phyloP scores from a whole-genome alignment of 805 yeast species.

The Saccharomycopsis amapae region DNA sequence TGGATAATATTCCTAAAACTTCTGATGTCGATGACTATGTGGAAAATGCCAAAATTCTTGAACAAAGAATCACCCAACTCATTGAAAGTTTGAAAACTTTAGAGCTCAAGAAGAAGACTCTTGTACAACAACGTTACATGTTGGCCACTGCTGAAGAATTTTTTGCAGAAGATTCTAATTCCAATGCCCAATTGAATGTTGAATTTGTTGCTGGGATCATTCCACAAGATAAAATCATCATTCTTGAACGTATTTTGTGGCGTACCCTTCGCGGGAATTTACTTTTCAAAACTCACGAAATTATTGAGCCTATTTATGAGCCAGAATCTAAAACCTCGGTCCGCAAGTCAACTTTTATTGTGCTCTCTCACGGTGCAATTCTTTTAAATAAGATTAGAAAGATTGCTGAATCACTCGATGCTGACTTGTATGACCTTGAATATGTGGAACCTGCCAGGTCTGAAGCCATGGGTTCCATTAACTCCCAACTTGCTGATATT shows the following conservation, averaged over 20 bases:
- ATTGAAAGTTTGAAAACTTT: constrained; percentile 40
- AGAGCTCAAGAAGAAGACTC: constrained; percentile 44
- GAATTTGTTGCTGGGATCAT: constrained; percentile 62
- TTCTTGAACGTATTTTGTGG: constrained; percentile 68
- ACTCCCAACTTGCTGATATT: constrained; percentile 39
- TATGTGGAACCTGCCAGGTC: constrained; percentile 33
- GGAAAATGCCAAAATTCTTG: constrained; percentile 46
- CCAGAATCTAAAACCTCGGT: constrained; percentile 41
- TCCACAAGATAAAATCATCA: constrained; percentile 47
- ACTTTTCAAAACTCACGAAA: constrained; percentile 50
- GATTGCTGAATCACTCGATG: constrained; percentile 64
- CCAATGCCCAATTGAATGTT: constrained; percentile 25
- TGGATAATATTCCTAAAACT: constrained; percentile 27
- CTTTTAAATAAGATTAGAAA: constrained; percentile 53
- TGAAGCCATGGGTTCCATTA: constrained; percentile 32
- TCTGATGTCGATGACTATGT: constrained; percentile 46
- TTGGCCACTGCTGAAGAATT: constrained; percentile 43
- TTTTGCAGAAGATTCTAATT: constrained; percentile 27
- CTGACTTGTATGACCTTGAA: constrained; percentile 52
- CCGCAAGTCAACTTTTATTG: constrained; percentile 54
- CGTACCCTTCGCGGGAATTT: constrained; percentile 68
- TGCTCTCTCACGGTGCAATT: constrained; percentile 63
- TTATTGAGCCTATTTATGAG: constrained; percentile 51
- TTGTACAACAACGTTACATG: constrained; percentile 55
- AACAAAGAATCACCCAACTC: constrained; percentile 46